Base-by-base conservation (phyloP, 1,284 basidiomycete genomes). In the Trichosporon asahii region DNA sequence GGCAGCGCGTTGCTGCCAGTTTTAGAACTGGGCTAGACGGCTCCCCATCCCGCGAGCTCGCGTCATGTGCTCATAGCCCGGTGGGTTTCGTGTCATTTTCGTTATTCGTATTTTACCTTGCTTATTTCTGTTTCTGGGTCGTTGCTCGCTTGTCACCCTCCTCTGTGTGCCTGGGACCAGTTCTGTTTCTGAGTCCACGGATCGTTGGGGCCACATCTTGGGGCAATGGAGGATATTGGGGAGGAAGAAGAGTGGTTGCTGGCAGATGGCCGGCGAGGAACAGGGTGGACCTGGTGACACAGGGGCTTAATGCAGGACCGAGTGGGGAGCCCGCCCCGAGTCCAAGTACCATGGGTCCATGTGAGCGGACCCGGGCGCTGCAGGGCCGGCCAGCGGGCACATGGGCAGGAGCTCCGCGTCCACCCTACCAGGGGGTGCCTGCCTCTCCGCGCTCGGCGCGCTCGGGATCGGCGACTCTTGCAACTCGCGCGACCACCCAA, bases 381-480 rank as follows among this genome's bases (percentile, higher is more conserved):
- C 18, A 18, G 18, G 18, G 40, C 57, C 4, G 27, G 57, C 6
- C 27, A 29, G 57, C 53, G 53, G 57, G 29, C 57, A 61, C 57
- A 61, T 61, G 57, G 57, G 57, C 57, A 61, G 57, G 57, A 61
- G 57, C 57, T 61, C 57, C 57, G 57, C 57, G 57, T 31, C 18
- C 7, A 29, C 27, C 57, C 40, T 44, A 4, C 40, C 35, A 11
- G 18, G 37, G 37, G 6, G 40, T 44, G 40, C 40, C 40, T 44
- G 40, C 15, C 40, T n/a, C 29, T 46, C 23, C 37, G 27, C 31
- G 40, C 33, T 44, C 37, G 55, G n/a, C 37, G 31, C 31, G 66
- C 29, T 57, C 21, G n/a, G n/a, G 64, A 44, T 65, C 37, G 63
- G 61, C 53, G 44, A 64, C 60, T 25, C 64, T 33, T 71, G 55